Evolutionary conservation across 2,329 filamentous ascomycete species (phyloP).

Genomic region (Blastomyces silverae): DNA sequence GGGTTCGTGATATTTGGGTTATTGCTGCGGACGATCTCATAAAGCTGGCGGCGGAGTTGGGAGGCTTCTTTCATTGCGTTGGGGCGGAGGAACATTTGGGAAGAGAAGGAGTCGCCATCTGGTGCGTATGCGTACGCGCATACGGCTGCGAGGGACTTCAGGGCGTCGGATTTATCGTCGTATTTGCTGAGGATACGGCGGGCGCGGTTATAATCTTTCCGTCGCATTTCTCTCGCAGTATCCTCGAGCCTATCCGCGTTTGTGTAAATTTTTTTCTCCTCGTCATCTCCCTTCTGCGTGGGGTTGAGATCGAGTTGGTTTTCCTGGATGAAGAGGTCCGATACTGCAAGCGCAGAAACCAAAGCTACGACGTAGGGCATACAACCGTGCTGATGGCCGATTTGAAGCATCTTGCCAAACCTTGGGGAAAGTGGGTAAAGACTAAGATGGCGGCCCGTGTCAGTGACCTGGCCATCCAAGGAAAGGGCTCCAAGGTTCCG

Average conservation of each 20-base stretch:
- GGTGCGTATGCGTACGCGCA: conserved; percentile 75
- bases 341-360: conserved; percentile 79
- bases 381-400: conserved; percentile 75
- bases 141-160: conserved; percentile 83
- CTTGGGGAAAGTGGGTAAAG: conserved; percentile 85
- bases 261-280: conserved; percentile 45
- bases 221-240: conserved; percentile 58
- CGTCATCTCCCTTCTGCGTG: conserved; percentile 37
- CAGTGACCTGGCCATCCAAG: conserved; percentile 65
- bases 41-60: conserved; percentile 76
- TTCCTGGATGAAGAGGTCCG: conserved; percentile 79
- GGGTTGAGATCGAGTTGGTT: conserved; percentile 62
- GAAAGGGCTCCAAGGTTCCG: conserved; percentile 78
- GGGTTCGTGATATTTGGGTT: conserved; percentile 47
- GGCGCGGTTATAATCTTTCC: conserved; percentile 61
- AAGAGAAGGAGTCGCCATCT: conserved; percentile 64
- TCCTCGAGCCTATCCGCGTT: conserved; percentile 66
- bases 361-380: conserved; percentile 80
- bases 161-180: conserved; percentile 76
- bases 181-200: conserved; percentile 72
- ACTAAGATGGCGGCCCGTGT: conserved; percentile 72
- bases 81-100: conserved; percentile 72
- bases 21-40: conserved; percentile 68
- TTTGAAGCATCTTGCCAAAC: conserved; percentile 83
- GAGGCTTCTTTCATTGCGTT: conserved; percentile 83